Base-by-base conservation (phyloP, 2,329 filamentous ascomycete species). In the Thelonectria rubi region DNA sequence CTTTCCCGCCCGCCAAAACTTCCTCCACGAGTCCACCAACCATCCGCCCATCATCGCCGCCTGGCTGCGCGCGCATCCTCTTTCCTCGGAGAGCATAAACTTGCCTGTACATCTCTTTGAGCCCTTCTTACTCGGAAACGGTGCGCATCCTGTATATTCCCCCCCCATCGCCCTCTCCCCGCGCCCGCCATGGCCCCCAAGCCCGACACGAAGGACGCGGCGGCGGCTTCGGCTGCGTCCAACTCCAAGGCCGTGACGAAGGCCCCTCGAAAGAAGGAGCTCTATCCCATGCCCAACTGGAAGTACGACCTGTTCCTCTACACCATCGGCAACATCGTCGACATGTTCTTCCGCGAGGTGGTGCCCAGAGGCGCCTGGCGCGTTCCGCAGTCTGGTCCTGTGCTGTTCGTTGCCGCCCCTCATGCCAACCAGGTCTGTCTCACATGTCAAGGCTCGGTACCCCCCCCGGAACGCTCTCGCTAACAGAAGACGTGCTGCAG, bases 321-420 rank as follows among this genome's bases (percentile, higher is more conserved):
- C 84, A 84, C 84, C 50, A 90, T 93, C 75, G 91, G 90, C 43
- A 86, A 98, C 66, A 84, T 98, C 54, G 89, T 96, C 67, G 95
- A 99, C 78, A 88, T 97, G 69, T 99, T 99, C 86, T 99, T 99
- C 82, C 90, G 95, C 69, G 95, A 99, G 79, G 93, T 99, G 15
- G 94, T 98, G 75, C 95, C 95, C 12, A 87, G 95, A 67, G 93
- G 93, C 69, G 92, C 94, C 65, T 99, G 95, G 93, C 94, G 94
- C 78, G 91, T 99, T 46, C 95, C 95, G 46, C 88, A 91, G 72
- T 86, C 88, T 65, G 95, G 94, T 0, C 94, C 95, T 1, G 87
- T 99, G 65, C 92, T 99, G 62, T 95, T 99, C 73, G 95, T 99
- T 69, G 95, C 94, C 46, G 95, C 94, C 56, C 95, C 95, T 68